Evolutionary conservation across 1,284 basidiomycete genomes (phyloP).

Genomic region (Apiotrichum brassicae): DNA sequence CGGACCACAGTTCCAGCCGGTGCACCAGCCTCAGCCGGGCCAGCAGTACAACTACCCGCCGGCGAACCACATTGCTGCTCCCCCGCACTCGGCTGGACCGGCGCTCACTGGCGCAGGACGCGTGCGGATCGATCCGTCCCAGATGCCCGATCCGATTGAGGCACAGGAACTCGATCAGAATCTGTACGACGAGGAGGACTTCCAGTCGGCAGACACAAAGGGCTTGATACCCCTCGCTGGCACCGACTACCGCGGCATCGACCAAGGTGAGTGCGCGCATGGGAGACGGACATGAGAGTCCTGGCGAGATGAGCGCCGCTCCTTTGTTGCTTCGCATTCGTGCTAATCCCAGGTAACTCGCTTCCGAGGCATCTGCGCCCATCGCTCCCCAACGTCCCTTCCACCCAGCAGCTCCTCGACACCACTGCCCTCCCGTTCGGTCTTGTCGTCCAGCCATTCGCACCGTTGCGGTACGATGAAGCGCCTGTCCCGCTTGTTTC

Average conservation of each 20-base stretch:
- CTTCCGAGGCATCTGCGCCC: conserved; percentile 61
- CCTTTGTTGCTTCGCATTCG: neutral
- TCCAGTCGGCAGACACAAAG: conserved; percentile 66
- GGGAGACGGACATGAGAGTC: no score
- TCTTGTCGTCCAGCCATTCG: conserved; percentile 85
- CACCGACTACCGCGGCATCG: conserved; percentile 80
- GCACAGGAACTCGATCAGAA: conserved; percentile 76
- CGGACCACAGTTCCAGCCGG: conserved; percentile 20
- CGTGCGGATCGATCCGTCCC: conserved; percentile 77
- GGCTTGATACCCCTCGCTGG: conserved; percentile 74
- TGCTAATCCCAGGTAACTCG: conserved; percentile 54
- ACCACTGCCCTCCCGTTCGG: conserved; percentile 81
- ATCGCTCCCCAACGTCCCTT: conserved; percentile 68
- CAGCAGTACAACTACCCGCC: conserved; percentile 23
- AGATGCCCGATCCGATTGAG: conserved; percentile 87
- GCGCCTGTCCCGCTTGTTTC: conserved; percentile 70
- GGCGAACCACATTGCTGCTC: conserved; percentile 58
- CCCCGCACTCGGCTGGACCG: conserved; percentile 70
- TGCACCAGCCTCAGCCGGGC: conserved; percentile 6
- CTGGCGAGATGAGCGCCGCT: neutral
- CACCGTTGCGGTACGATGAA: conserved; percentile 71
- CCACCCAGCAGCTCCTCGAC: conserved; percentile 68
- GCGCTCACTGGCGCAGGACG: conserved; percentile 61
- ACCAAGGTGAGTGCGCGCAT: conserved; percentile 64
- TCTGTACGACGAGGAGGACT: conserved; percentile 71